A percentile compares a stretch with the other conserved stretches of the same genome.
These are phyloP conservation scores for Ensete glaucum DNA, from an alignment of 176 grass and related monocot genomes.

Conservation along the genomic window DNA sequence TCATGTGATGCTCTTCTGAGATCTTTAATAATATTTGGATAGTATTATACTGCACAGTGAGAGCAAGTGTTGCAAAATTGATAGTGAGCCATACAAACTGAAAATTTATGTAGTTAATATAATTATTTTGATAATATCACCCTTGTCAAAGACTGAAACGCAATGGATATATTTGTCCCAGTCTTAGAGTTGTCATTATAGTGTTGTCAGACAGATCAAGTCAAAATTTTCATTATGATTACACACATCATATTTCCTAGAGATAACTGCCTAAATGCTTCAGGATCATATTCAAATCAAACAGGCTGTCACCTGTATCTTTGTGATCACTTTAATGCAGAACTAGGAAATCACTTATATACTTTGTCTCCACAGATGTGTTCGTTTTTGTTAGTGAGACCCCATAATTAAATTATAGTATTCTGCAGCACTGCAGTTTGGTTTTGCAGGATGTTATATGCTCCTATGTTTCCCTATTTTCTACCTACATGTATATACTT, in stretches of 20 bases:
- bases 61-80: neutral
- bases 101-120: conserved; percentile 2
- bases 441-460: too few species aligned
- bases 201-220: neutral
- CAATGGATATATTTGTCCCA: neutral
- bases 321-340: too few species aligned
- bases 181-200: neutral
- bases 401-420: too few species aligned
- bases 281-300: neutral
- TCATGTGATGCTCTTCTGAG: neutral
- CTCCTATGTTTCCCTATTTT: too few species aligned
- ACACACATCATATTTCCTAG: neutral
- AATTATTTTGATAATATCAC: too few species aligned
- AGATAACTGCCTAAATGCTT: neutral
- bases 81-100: neutral
- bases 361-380: too few species aligned
- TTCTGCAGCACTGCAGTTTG: too few species aligned
- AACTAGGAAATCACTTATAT: too few species aligned
- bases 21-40: neutral
- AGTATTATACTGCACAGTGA: neutral
- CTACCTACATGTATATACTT: too few species aligned
- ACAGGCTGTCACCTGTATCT: too few species aligned
- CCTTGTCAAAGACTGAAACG: too few species aligned
- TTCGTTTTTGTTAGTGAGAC: too few species aligned
- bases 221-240: neutral